phyloP scores from a whole-genome alignment of 805 yeast species.

The Debaryomyces hansenii region DNA sequence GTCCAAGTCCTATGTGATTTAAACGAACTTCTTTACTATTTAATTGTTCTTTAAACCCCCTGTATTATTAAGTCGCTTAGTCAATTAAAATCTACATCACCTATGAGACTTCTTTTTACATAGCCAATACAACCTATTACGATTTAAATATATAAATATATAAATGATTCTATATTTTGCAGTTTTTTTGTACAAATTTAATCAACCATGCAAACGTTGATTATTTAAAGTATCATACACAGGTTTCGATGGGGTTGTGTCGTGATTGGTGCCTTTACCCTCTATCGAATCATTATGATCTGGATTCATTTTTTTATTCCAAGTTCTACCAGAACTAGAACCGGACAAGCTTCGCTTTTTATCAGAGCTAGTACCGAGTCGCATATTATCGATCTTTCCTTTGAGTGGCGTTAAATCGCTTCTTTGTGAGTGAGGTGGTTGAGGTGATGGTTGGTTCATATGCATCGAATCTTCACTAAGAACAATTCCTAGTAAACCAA shows the following conservation, averaged over 20 bases:
- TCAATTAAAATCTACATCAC: not conserved
- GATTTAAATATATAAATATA: not conserved
- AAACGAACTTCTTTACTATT: not conserved
- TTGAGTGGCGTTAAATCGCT: conserved; percentile 18
- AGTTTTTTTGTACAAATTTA: not conserved
- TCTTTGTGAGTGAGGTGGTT: not conserved
- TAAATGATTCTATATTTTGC: not conserved
- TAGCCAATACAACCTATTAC: not conserved
- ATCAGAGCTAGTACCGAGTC: conserved; percentile 9
- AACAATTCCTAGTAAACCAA: conserved; percentile 24
- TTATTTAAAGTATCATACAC: not conserved
- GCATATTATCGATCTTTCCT: conserved; percentile 18
- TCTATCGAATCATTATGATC: not conserved
- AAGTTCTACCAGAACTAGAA: conserved; percentile 1
- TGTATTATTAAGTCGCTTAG: not conserved
- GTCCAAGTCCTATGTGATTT: conserved; percentile 57
- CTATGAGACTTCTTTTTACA: not conserved
- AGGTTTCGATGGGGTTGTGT: not conserved
- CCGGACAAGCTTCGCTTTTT: conserved; percentile 8
- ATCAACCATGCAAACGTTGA: no score
- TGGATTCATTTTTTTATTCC: conserved; percentile 8
- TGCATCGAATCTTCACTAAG: conserved; percentile 9
- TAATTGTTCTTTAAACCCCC: not conserved
- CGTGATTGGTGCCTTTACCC: not conserved
- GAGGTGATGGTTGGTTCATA: no score